Evolutionary conservation across 768 basidiomycete species (phyloP).

Genomic region (Tulasnella calospora): DNA sequence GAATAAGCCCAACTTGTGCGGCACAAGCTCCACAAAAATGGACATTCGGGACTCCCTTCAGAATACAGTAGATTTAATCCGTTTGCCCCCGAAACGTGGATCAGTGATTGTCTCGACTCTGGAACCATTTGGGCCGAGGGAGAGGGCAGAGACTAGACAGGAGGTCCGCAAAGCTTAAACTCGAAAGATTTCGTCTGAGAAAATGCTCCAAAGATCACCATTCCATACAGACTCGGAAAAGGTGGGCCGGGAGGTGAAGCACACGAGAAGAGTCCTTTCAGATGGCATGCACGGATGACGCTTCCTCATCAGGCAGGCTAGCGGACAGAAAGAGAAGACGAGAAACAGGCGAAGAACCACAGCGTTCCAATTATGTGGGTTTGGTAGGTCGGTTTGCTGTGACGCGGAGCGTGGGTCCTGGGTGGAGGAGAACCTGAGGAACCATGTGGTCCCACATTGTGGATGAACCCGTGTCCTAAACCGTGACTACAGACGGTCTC

Average conservation of each 20-base stretch:
- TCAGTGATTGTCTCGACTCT: not conserved
- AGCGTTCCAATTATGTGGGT: not conserved
- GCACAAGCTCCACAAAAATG: not conserved
- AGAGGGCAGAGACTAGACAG: not conserved
- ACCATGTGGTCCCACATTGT: not conserved
- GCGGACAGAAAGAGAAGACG: not conserved
- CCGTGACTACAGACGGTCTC: not conserved
- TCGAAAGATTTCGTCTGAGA: not conserved
- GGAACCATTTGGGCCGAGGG: not conserved
- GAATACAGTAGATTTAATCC: too few species aligned
- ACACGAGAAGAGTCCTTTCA: not conserved
- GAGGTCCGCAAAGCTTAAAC: not conserved
- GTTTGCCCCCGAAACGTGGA: not conserved
- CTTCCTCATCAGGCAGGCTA: not conserved
- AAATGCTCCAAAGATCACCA: not conserved
- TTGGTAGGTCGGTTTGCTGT: not conserved
- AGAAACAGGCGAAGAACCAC: not conserved
- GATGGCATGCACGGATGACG: not conserved
- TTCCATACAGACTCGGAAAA: not conserved
- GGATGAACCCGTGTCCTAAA: not conserved
- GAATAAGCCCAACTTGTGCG: not conserved
- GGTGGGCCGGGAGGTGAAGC: not conserved
- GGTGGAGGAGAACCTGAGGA: not conserved
- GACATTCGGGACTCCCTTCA: too few species aligned
- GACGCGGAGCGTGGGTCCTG: not conserved